Evolutionary conservation across 2,329 filamentous ascomycete species (phyloP).

Genomic region (Venturia asperata): DNA sequence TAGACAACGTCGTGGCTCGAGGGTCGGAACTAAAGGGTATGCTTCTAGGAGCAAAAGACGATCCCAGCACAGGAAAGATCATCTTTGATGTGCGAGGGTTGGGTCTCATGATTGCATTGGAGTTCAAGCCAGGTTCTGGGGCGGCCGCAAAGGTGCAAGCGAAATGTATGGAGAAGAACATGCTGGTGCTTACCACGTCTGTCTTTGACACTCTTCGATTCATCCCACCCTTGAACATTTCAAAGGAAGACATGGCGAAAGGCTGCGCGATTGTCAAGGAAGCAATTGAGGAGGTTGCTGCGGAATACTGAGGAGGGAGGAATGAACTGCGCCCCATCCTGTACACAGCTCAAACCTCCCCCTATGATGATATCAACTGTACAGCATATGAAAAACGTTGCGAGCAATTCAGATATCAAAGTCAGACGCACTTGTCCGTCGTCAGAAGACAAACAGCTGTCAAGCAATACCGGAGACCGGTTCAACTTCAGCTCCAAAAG

Average conservation of each 20-base stretch:
- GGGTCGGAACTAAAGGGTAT: constrained; percentile 26
- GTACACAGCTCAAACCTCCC: background rate
- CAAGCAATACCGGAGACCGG: no score
- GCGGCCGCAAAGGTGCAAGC: constrained; percentile 30
- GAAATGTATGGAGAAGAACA: constrained; percentile 35
- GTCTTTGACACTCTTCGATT: constrained; percentile 37
- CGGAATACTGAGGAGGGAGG: background rate
- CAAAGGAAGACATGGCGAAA: constrained; percentile 33
- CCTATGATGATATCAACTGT: no score
- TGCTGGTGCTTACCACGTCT: constrained; percentile 35
- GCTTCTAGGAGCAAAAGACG: constrained; percentile 23
- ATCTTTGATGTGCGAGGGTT: constrained; percentile 35
- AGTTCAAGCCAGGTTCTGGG: constrained; percentile 31
- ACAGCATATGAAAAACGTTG: no score
- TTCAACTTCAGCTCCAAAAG: no score
- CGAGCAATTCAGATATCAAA: no score
- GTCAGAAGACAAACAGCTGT: no score
- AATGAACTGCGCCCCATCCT: background rate
- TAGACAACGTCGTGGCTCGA: constrained; percentile 33
- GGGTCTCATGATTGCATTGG: constrained; percentile 35
- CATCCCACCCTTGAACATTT: constrained; percentile 36
- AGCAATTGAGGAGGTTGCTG: constrained; percentile 33
- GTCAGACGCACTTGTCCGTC: no score
- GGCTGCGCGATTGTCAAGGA: constrained; percentile 32
- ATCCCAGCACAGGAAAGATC: constrained; percentile 28